Percentiles rank a stretch among this genome's conserved stretches.
phyloP scores from a whole-genome alignment of 2,329 filamentous ascomycete genomes.

The Chalaropsis thielavioides region DNA sequence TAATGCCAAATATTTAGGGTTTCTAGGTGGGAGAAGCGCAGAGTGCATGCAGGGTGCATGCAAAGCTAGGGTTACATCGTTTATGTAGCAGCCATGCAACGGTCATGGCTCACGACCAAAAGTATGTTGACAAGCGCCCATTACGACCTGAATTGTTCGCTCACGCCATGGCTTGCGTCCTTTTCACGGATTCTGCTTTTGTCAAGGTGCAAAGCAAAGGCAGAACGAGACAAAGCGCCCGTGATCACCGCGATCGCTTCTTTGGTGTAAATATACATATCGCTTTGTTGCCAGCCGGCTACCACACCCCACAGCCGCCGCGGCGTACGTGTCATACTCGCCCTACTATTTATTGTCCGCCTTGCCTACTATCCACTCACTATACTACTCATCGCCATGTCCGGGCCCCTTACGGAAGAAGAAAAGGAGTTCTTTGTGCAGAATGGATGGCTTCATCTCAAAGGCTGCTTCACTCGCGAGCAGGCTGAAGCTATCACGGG shows the following conservation, averaged over 20 bases:
- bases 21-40: background rate
- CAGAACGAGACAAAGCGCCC: background rate
- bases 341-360: background rate
- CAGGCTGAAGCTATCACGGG: constrained; percentile 26
- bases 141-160: background rate
- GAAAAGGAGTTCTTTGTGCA: constrained; percentile 30
- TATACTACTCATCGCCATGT: background rate
- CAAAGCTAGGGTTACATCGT: background rate
- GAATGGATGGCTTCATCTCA: constrained; percentile 27
- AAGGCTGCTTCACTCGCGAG: constrained; percentile 27
- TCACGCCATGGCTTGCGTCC: background rate
- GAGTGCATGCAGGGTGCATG: too few relatives aligned
- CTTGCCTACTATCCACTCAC: background rate
- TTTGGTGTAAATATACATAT: background rate
- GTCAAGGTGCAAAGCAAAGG: background rate
- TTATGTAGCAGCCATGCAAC: background rate
- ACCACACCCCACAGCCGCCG: too few relatives aligned
- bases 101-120: background rate
- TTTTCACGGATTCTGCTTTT: background rate
- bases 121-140: constrained; percentile 5
- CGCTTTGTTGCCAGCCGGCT: background rate
- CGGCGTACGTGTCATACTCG: background rate
- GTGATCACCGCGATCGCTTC: background rate
- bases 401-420: constrained; percentile 25
- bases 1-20: background rate